Conservation (phyloP, 2,329 filamentous ascomycete species). For the Colletotrichum navitas region DNA sequence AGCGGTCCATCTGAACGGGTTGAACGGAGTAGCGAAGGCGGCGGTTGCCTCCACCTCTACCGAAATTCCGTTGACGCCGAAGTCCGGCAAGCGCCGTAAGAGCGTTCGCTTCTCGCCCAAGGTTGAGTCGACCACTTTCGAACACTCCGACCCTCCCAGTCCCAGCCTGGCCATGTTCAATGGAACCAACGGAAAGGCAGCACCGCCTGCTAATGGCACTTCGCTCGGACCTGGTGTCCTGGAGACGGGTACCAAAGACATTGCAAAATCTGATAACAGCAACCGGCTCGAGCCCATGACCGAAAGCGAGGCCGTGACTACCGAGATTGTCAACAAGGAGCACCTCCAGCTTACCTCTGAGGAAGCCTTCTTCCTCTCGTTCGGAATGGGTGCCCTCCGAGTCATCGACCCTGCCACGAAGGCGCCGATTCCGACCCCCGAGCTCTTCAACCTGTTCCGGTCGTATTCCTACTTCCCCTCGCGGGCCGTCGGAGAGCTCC, state of each 20-base stretch:
- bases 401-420: constrained; percentile 67
- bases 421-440: constrained; percentile 61
- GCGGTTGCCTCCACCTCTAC: constrained; percentile 11
- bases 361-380: constrained; percentile 91
- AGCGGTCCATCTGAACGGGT: constrained; percentile 2
- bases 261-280: not conserved
- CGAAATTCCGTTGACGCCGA: constrained; percentile 37
- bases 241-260: constrained; percentile 17
- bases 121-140: constrained; percentile 74
- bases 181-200: constrained; percentile 44
- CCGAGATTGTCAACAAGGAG: constrained; percentile 69
- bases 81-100: constrained; percentile 63
- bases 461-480: constrained; percentile 78
- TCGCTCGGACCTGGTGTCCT: constrained; percentile 23
- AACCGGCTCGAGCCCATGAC: not conserved
- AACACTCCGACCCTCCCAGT: constrained; percentile 64
- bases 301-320: not conserved
- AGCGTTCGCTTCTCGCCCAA: constrained; percentile 78
- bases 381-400: constrained; percentile 80
- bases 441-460: constrained; percentile 77
- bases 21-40: constrained; percentile 17
- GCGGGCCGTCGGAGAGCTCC: constrained; percentile 59
- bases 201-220: constrained; percentile 11
- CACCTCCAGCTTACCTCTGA: constrained; percentile 93
- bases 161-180: constrained; percentile 52